Evolutionary conservation across 345 rosid genomes (phyloP).

Genomic region (Pistacia vera): DNA sequence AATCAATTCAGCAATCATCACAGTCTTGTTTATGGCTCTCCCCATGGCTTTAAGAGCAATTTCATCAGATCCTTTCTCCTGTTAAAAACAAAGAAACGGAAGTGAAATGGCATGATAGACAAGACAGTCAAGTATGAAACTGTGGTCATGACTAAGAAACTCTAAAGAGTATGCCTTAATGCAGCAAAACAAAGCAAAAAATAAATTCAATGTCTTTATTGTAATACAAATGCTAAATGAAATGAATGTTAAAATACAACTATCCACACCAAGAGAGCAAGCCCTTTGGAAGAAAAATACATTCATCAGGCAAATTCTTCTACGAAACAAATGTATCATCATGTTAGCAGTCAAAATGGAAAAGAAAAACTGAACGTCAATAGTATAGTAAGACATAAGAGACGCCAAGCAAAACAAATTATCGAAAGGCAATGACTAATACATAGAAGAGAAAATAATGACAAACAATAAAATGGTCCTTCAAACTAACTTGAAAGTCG

Average conservation of each 20-base stretch:
- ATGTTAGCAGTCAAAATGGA: too few relatives aligned
- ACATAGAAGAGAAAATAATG: too few relatives aligned
- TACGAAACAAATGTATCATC: too few relatives aligned
- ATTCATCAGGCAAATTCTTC: too few relatives aligned
- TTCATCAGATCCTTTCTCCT: constrained; percentile 38
- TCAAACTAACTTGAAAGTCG: too few relatives aligned
- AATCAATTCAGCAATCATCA: constrained; percentile 41
- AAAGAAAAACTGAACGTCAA: too few relatives aligned
- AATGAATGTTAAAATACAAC: neutral
- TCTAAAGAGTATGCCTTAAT: neutral
- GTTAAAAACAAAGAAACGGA: neutral
- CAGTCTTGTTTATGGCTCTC: constrained; percentile 43
- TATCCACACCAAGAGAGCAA: neutral
- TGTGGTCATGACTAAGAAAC: neutral
- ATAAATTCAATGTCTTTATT: neutral
- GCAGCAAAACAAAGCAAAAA: neutral
- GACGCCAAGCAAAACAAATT: too few relatives aligned
- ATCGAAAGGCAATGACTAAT: too few relatives aligned
- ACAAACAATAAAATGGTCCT: too few relatives aligned
- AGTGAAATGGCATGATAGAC: neutral
- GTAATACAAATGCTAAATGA: neutral
- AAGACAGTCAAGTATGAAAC: neutral
- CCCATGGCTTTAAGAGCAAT: constrained; percentile 41
- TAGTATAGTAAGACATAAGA: too few relatives aligned
- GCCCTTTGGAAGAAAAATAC: too few relatives aligned